These are phyloP conservation scores for Kazachstania martiniae DNA, from an alignment of 805 yeast species.

Conservation along the genomic window DNA sequence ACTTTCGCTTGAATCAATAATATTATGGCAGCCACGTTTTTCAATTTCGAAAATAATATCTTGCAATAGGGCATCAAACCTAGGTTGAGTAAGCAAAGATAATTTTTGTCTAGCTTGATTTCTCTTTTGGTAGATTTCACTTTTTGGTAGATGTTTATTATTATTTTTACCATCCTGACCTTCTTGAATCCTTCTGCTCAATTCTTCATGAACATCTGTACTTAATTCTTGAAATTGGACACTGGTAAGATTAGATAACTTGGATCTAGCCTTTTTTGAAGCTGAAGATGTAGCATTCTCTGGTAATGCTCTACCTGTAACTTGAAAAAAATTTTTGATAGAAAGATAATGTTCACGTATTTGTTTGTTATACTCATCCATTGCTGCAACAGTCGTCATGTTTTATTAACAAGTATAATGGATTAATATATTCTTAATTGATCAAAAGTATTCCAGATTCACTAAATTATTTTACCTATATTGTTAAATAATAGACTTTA, in stretches of 20 bases:
- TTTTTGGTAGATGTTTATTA: too few relatives aligned
- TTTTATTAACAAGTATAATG: too few relatives aligned
- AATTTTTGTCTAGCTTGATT: constrained; percentile 90
- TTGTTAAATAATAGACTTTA: too few relatives aligned
- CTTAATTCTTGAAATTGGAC: constrained; percentile 82
- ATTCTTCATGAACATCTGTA: constrained; percentile 90
- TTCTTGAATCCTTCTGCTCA: constrained; percentile 47
- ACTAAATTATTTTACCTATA: too few relatives aligned
- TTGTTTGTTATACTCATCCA: constrained; percentile 2
- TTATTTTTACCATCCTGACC: constrained; percentile 32
- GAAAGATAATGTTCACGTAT: constrained; percentile 2
- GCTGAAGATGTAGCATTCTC: constrained; percentile 22
- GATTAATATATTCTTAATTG: too few relatives aligned
- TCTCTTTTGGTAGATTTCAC: too few relatives aligned
- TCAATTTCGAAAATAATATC: constrained; percentile 84
- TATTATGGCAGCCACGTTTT: constrained; percentile 42
- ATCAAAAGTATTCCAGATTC: too few relatives aligned
- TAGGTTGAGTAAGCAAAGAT: constrained; percentile 62
- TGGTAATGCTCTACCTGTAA: not conserved
- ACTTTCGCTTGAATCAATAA: not conserved
- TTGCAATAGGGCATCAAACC: constrained; percentile 81
- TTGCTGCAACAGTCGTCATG: not conserved
- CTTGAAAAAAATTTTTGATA: constrained; percentile 1
- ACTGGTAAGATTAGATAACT: constrained; percentile 64
- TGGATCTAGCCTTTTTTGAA: constrained; percentile 76